A percentile compares a stretch with the other conserved stretches of the same genome.
Conservation (phyloP, 495 filamentous ascomycete genomes). For the Neurospora sp. region DNA sequence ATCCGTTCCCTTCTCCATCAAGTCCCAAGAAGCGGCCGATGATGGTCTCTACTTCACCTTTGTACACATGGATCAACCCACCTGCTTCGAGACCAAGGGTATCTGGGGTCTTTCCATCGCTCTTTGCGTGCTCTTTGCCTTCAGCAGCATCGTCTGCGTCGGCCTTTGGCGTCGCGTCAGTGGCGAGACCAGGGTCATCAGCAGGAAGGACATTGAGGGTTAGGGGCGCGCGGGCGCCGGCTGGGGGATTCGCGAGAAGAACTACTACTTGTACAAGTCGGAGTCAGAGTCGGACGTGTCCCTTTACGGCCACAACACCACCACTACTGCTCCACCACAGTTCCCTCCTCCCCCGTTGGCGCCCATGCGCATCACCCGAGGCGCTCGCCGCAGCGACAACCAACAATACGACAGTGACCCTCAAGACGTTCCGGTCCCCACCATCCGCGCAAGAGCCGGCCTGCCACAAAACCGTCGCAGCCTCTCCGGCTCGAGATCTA, state of each 20-base stretch:
- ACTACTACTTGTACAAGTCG: constrained; percentile 6
- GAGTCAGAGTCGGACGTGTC: constrained; percentile 16
- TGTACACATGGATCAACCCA: constrained; percentile 41
- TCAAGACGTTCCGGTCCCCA: constrained; percentile 1
- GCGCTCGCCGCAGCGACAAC: background rate
- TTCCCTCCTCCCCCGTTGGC: constrained; percentile 22
- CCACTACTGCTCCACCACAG: constrained; percentile 7
- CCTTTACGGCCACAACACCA: constrained; percentile 14
- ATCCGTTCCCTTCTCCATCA: constrained; percentile 2
- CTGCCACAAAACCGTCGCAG: constrained; percentile 2
- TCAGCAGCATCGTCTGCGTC: constrained; percentile 47
- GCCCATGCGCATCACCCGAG: constrained; percentile 14
- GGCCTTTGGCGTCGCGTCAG: constrained; percentile 29
- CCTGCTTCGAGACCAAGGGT: constrained; percentile 79
- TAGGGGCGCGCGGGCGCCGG: constrained; percentile 36
- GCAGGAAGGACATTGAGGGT: constrained; percentile 29
- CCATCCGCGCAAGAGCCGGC: constrained; percentile 2
- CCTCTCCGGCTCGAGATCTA: constrained; percentile 5
- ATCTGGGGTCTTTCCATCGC: constrained; percentile 85
- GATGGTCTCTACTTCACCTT: constrained; percentile 15
- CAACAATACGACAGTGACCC: background rate
- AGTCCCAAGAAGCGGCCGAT: constrained; percentile 4
- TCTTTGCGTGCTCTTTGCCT: constrained; percentile 66
- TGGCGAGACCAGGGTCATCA: constrained; percentile 11
- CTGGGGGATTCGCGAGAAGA: constrained; percentile 2